Evolutionary conservation across 2,329 filamentous ascomycete species (phyloP), one percentile per base, ranked within the genome.

Genomic region (Ophiocordyceps camponoti-rufipedis): DNA sequence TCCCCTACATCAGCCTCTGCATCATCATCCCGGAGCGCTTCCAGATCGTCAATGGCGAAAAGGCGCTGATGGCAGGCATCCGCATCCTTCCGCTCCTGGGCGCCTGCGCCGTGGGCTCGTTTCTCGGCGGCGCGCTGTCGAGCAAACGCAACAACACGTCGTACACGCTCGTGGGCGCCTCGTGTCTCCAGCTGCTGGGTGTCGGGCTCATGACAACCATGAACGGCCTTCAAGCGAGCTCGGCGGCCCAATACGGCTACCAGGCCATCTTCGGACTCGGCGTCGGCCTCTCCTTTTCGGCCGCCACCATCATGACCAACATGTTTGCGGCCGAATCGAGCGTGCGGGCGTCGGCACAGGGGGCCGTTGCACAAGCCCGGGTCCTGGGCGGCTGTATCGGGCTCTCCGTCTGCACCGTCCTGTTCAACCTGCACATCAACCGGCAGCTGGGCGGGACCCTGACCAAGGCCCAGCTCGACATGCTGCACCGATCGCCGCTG

Each of bases 331-430:
- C 70, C 0, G 59, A 65, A 16, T 57, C 60, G 8, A 62, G 62
- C 47, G 69, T 75, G 45, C 62, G 74, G 44, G 75, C 75, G 1
- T 70, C 74, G 2, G 74, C 72, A 0, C 74, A 79, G 51, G 76
- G 75, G 0, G 69, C 74, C 5, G 65, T 78, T 10, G 72, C 75
- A 1, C 75, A 80, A 56, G 68, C 71, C 2, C 68, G 76, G 13
- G 71, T 79, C 0, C 59, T 80, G 2, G 76, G 76, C 1, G 75
- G 76, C 3, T 71, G 71, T 35, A 63, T 79, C 28, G 76, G 75
- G 1, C 63, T 80, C 41, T 70, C 74, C 0, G 56, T 71, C 23
- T 75, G 75, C 50, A 77, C 71, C n/a, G 68, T 76, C 13, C 64
- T 80, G 11, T 71, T 77, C 56, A 74, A 75, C 53, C 52, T 56